These are phyloP conservation scores for Capsicum rhomboideum DNA, from an alignment of 257 asterid genomes.

Conservation along the genomic window DNA sequence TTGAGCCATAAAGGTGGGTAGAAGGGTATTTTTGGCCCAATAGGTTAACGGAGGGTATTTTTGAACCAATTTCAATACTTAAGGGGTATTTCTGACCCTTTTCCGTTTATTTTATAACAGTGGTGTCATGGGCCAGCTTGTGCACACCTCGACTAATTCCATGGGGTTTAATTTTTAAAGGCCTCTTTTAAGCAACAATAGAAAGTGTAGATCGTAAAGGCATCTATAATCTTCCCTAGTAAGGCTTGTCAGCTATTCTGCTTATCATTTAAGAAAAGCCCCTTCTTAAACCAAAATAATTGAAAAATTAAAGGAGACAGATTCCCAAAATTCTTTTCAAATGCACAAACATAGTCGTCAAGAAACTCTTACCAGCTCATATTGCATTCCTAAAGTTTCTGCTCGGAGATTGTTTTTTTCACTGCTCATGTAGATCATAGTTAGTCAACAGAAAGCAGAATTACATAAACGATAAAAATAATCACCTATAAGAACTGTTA, in stretches of 20 bases:
- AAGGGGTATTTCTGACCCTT: no score
- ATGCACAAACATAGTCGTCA: not conserved
- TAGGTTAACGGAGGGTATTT: no score
- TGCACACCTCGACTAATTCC: no score
- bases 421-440: slow-evolving; percentile 32
- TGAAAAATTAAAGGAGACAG: not conserved
- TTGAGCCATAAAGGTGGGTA: no score
- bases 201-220: not conserved
- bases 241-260: not conserved
- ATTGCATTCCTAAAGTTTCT: slow-evolving; percentile 76
- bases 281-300: not conserved
- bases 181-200: not conserved
- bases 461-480: not conserved
- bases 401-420: slow-evolving; percentile 67
- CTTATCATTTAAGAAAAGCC: not conserved
- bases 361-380: slow-evolving; percentile 52
- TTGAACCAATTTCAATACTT: no score
- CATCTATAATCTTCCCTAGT: not conserved
- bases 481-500: not conserved
- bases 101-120: no score
- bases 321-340: not conserved
- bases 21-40: no score
- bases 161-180: not conserved
- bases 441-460: not conserved
- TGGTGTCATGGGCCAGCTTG: no score